Evolutionary conservation across 164 flowering plant species (phyloP), one percentile per base, ranked within the genome.

Genomic region (Chimonanthus praecox): DNA sequence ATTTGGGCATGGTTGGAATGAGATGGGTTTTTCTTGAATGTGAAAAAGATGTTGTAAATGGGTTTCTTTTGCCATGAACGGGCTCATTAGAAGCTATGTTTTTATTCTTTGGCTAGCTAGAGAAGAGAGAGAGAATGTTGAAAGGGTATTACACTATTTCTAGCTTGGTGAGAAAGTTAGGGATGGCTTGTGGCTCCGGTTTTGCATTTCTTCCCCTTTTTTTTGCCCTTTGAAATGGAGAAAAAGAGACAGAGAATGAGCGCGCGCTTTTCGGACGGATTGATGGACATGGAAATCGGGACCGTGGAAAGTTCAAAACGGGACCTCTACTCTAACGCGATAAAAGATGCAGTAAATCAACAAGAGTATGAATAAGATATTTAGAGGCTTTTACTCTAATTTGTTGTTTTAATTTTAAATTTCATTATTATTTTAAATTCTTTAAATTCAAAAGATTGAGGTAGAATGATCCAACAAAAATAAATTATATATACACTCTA

Each of bases 181-280:
- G 87, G 67, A 87, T 85, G 75, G 87, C 87, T 87, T 84, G 85
- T 80, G 83, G 82, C 76, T 70, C 63, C 75, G 78, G 87, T 78
- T 81, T 79, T 71, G 70, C 18, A 67, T 47, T 68, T 72, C 3
- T 61, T 76, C 51, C 69, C 69, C 54, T 60, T 65, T 50, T 63
- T 54, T 33, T 33, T 33, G 0, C 33, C 60, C 15, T 54, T n/a
- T 5, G 5, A 15, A 9, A 54, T 13, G 15, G 58, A 51, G 58
- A 9, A 54, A 54, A 54, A 54, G 60, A 54, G 60, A 4, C 8
- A 54, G 60, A 11, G 60, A 54, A 10, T 54, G 5, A 54, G 60
- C 16, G 60, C 11, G 60, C 60, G 11, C 33, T 33, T 33, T 33
- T 33, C 33, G 33, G 33, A 33, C 33, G 33, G 33, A 33, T 33